Base-by-base conservation (phyloP, 1,284 basidiomycete species). In the Bondarzewia mesenterica region DNA sequence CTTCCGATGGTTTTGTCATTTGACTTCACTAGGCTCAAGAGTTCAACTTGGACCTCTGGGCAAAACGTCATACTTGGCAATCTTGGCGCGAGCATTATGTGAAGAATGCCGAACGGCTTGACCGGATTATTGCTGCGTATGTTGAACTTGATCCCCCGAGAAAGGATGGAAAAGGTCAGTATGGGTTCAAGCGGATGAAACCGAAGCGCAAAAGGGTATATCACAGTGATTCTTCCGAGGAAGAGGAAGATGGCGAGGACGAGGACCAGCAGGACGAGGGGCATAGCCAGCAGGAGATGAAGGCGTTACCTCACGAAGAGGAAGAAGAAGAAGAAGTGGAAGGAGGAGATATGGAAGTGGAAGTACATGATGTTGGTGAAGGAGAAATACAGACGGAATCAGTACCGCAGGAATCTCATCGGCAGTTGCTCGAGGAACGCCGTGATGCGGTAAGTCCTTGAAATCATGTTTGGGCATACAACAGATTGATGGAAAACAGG, bases 11-110 rank as follows among this genome's bases (percentile, higher is more conserved):
- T 18, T 20, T 43, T 16, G n/a, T 32, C 29, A 32, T 32, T 10
- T 10, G 3, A 32, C 10, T 32, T 10, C n/a, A 10, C n/a, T 6
- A 32, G 29, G 5, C 29, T 10, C 35, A 44, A 16, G 18, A 10
- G 27, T 42, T 22, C 26, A 35, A 42, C 23, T 21, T 39, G 23
- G 49, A 46, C 18, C n/a, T 40, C 14, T 88, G 85, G 85, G 84
- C 82, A 5, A 67, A 64, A 29, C 76, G 82, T 20, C 85, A 88
- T 57, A 79, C 84, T 2, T 82, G 80, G 79, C 80, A 82, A 52
- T 86, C 85, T 5, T 88, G 85, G 85, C 72, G 82, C 29, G 82
- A 87, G 57, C 71, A 82, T 16, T 88, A 87, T 65, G 85, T 82
- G 66, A 85, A 83, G 57, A 76, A 84, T 51, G 63, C 74, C 0